Percentiles rank a stretch among this genome's conserved stretches.
Evolutionary conservation across 352 stramenopile genomes (phyloP).

Genomic region (Phytophthora kernoviae): DNA sequence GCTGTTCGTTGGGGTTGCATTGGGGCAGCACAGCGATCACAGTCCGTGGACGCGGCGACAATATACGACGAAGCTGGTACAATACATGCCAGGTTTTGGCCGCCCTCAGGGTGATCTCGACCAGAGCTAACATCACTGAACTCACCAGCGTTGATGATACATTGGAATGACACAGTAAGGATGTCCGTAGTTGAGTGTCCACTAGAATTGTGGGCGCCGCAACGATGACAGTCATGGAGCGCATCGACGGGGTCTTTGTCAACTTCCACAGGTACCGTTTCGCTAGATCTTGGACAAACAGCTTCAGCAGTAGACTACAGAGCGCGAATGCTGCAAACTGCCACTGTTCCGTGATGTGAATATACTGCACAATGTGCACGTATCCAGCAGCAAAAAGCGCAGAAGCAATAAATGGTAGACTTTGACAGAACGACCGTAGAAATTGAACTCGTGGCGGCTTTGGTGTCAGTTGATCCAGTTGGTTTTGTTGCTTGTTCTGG

Average conservation of each 20-base stretch:
- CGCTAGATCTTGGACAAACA: slow-evolving; percentile 1
- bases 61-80: neutral
- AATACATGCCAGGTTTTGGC: neutral
- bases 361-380: slow-evolving; percentile 4
- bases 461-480: too few relatives aligned
- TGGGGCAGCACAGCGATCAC: neutral
- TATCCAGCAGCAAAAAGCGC: slow-evolving; percentile 1
- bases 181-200: slow-evolving; percentile 14
- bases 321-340: neutral
- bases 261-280: slow-evolving; percentile 5
- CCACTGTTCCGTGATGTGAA: neutral
- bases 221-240: slow-evolving; percentile 11
- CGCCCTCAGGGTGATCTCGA: neutral
- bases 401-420: slow-evolving; percentile 1
- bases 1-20: too few relatives aligned
- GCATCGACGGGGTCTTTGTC: neutral
- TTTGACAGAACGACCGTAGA: slow-evolving; percentile 1
- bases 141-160: neutral
- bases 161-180: slow-evolving; percentile 6
- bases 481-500: neutral
- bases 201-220: slow-evolving; percentile 20
- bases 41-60: neutral
- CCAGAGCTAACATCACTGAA: neutral
- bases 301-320: neutral
- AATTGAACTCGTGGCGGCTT: too few relatives aligned